Conservation (phyloP, 768 basidiomycete genomes). For the Leccinum rimulosum region DNA sequence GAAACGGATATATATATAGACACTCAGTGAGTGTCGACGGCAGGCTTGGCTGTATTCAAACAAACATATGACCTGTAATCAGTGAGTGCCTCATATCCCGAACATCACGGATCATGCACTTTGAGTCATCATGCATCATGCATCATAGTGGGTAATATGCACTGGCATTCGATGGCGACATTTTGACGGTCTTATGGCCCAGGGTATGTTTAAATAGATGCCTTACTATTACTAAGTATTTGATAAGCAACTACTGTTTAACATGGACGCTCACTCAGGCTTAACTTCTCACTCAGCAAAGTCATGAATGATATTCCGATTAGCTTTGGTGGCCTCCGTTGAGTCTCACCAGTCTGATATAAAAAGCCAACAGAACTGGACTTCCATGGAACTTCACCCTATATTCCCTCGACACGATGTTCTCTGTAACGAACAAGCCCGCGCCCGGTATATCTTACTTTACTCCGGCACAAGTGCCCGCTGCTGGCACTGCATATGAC, state of each 20-base stretch:
- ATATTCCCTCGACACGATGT: slow-evolving; percentile 1
- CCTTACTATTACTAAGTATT: neutral
- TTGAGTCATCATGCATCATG: neutral
- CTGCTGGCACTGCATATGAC: slow-evolving; percentile 43
- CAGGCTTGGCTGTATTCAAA: neutral
- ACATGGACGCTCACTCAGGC: no score
- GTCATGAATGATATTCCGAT: neutral
- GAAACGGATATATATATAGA: neutral
- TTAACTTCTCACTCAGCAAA: neutral
- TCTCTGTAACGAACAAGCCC: slow-evolving; percentile 32
- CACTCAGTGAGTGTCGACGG: neutral
- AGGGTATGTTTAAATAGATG: neutral
- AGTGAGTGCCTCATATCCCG: neutral
- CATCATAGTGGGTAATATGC: neutral
- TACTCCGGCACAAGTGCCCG: slow-evolving; percentile 44
- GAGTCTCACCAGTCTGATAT: neutral
- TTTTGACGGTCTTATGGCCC: neutral
- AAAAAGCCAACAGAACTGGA: neutral
- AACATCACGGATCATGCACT: neutral
- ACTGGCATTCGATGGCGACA: neutral
- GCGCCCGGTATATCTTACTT: slow-evolving; percentile 45
- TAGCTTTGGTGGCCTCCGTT: neutral
- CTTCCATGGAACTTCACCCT: neutral
- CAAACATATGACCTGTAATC: neutral
- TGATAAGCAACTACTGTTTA: neutral